These are phyloP conservation scores for Ceratocystiopsis minuta DNA, from an alignment of 2,329 filamentous ascomycete genomes.

Conservation along the genomic window DNA sequence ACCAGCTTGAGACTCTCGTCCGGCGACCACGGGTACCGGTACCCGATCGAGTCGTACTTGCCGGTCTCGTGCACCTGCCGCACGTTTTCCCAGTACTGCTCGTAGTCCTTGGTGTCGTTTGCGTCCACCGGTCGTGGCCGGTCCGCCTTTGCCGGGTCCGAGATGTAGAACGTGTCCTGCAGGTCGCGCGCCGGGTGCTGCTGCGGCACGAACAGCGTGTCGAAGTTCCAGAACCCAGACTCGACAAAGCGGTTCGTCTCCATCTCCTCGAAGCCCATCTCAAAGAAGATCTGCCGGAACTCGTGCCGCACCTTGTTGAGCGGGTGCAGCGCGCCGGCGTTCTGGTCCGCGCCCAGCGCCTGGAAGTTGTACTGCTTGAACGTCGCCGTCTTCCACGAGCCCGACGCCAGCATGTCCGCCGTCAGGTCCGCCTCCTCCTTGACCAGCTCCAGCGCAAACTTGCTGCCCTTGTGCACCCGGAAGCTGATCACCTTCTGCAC, in stretches of 20 bases:
- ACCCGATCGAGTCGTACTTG: slow-evolving; percentile 88
- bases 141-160: slow-evolving; percentile 65
- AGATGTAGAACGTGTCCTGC: slow-evolving; percentile 94
- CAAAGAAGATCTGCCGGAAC: slow-evolving; percentile 97
- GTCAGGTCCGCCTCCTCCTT: slow-evolving; percentile 94
- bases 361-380: slow-evolving; percentile 50
- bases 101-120: slow-evolving; percentile 46
- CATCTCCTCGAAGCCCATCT: slow-evolving; percentile 98
- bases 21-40: slow-evolving; percentile 82
- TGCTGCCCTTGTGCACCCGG: slow-evolving; percentile 65
- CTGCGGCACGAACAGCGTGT: slow-evolving; percentile 88
- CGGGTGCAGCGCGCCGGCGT: slow-evolving; percentile 44
- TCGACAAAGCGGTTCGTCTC: slow-evolving; percentile 85
- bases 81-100: slow-evolving; percentile 77
- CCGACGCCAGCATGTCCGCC: slow-evolving; percentile 72
- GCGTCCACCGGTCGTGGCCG: slow-evolving; percentile 38
- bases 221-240: slow-evolving; percentile 98
- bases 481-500: slow-evolving; percentile 75
- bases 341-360: slow-evolving; percentile 40
- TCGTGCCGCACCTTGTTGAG: slow-evolving; percentile 91
- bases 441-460: slow-evolving; percentile 73
- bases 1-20: slow-evolving; percentile 78
- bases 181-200: slow-evolving; percentile 94
- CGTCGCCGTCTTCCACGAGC: slow-evolving; percentile 78
- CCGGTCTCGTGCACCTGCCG: slow-evolving; percentile 75